A percentile compares a stretch with the other conserved stretches of the same genome.
Evolutionary conservation across 2,329 filamentous ascomycete genomes (phyloP).

Genomic region (Chaetomiaceae sp.): DNA sequence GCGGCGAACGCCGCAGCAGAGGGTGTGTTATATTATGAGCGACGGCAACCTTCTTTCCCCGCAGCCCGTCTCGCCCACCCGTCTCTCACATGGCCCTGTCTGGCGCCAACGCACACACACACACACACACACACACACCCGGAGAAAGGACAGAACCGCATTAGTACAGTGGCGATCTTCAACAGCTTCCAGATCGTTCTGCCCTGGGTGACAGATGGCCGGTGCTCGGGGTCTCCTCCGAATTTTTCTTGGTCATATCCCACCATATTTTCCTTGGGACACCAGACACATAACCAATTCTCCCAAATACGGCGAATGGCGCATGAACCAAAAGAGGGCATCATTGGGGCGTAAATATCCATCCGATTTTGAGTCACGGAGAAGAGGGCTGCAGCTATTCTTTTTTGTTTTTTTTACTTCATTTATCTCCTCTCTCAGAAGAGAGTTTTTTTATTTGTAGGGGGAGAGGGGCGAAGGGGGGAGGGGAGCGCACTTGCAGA

Average conservation of each 20-base stretch:
- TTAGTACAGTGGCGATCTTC: conserved; percentile 23
- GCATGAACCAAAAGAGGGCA: conserved; percentile 37
- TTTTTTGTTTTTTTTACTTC: conserved; percentile 14
- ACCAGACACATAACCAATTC: conserved; percentile 22
- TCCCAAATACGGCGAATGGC: conserved; percentile 40
- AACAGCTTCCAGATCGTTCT: background rate
- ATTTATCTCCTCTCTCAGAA: too few relatives aligned
- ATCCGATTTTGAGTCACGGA: conserved; percentile 8
- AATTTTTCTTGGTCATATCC: conserved; percentile 26
- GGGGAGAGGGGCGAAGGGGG: too few relatives aligned
- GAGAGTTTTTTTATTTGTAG: conserved; percentile 1
- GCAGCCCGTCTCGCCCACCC: background rate
- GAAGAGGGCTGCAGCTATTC: conserved; percentile 8
- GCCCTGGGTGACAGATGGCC: conserved; percentile 5
- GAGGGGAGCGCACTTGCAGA: too few relatives aligned
- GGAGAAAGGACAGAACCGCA: background rate
- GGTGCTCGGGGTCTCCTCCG: conserved; percentile 7
- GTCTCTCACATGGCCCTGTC: background rate
- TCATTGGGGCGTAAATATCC: conserved; percentile 28
- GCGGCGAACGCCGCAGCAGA: conserved; percentile 29
- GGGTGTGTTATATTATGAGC: conserved; percentile 43
- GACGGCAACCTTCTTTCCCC: background rate
- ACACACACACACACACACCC: too few relatives aligned
- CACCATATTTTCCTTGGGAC: conserved; percentile 12
- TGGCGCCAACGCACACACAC: too few relatives aligned